Percentiles rank a stretch among this genome's conserved stretches.
phyloP scores from a whole-genome alignment of 768 basidiomycete species.

The Mycena indigotica region DNA sequence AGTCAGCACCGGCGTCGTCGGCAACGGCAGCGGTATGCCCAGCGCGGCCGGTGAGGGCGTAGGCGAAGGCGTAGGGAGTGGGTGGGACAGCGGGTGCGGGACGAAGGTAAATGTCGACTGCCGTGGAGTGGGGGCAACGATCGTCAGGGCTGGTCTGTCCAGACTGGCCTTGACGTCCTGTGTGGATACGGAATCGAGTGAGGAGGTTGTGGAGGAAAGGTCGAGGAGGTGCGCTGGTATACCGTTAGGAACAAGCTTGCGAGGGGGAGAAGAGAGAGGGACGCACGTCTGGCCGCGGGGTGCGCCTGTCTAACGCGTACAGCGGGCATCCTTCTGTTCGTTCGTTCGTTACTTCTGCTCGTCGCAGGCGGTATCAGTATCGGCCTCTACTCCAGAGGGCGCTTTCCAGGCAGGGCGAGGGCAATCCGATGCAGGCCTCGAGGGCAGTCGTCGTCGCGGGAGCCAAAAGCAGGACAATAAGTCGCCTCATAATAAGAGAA shows the following conservation, averaged over 20 bases:
- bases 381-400: too few relatives aligned
- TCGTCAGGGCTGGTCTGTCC: conserved; percentile 52
- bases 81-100: conserved; percentile 30
- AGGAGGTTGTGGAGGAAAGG: not conserved
- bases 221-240: not conserved
- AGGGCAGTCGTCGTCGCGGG: too few relatives aligned
- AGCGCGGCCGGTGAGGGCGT: conserved; percentile 69
- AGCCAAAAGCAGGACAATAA: too few relatives aligned
- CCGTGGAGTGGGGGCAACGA: conserved; percentile 73
- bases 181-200: not conserved
- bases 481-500: too few relatives aligned
- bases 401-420: too few relatives aligned
- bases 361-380: too few relatives aligned
- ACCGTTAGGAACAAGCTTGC: not conserved
- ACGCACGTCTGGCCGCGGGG: not conserved
- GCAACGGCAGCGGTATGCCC: conserved; percentile 65
- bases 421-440: too few relatives aligned
- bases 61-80: conserved; percentile 34
- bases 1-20: conserved; percentile 70
- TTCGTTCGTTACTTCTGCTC: too few relatives aligned
- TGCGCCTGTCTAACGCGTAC: not conserved
- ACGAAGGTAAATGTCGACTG: conserved; percentile 77
- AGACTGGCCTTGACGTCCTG: conserved; percentile 4
- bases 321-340: not conserved
- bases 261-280: not conserved